Evolutionary conservation across 345 rosid species (phyloP), one percentile per base, ranked within the genome.

Genomic region (Iberis pinnata): DNA sequence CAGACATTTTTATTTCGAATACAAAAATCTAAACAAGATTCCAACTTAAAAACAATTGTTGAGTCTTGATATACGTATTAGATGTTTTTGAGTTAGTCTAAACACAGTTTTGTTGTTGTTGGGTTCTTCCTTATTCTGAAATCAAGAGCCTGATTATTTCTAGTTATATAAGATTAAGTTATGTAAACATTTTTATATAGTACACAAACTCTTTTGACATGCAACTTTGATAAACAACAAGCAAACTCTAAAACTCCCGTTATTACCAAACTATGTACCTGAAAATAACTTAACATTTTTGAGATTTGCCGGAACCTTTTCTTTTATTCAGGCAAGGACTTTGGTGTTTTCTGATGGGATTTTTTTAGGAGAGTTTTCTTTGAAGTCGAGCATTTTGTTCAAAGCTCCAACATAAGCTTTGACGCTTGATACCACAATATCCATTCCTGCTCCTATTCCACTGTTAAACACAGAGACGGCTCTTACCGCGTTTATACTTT

Each of bases 361-460:
- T 20, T 61, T 60, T 8, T 31, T 42, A 1, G 77, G 58, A 19
- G 55, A 2, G 56, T 43, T 63, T 18, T 63, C 75, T 66, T 74
- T 75, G 56, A 84, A 78, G 31, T 88, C 78, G n/a, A 84, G 36
- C 95, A 92, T 85, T 72, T 88, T 92, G 75, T 92, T 92, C 29
- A 88, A 19, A 43, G 97, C 98, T 17, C 90, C 81, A 1, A 83
- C 50, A 53, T 92, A 85, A 15, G 97, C 95, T 80, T 72, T 92
- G 39, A 83, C 95, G 60, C 98, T 92, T 19, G 97, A 92, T 54
- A 85, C 98, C 35, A 76, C 86, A 40, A 92, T 72, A 61, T 92
- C 98, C 89, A 88, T 80, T 56, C 78, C 80, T 14, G 89, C 86
- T 61, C 97, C 95, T 0, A 67, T 75, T 49, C 97, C 98, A 60